These are phyloP conservation scores for Talaromyces islandicus DNA, from an alignment of 2,329 filamentous ascomycete species.

Conservation along the genomic window DNA sequence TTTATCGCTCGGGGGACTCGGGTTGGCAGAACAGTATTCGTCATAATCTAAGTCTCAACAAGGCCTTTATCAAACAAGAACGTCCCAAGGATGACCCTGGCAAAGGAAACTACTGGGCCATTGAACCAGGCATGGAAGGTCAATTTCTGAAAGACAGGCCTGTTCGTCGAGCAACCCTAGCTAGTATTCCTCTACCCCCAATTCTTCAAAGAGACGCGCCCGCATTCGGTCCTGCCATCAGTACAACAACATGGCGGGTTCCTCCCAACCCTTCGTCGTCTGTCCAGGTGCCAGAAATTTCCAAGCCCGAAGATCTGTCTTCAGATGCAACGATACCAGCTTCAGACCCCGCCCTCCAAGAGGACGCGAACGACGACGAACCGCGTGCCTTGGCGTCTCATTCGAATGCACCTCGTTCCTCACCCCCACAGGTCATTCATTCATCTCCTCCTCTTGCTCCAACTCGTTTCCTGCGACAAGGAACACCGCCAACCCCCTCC, in stretches of 20 bases:
- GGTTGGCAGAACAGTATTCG: conserved; percentile 99
- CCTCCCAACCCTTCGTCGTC: conserved; percentile 20
- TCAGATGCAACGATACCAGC: conserved; percentile 73
- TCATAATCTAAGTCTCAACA: conserved; percentile 94
- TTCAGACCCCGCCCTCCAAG: conserved; percentile 57
- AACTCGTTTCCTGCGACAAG: conserved; percentile 53
- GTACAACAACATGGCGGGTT: conserved; percentile 29
- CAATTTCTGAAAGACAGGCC: conserved; percentile 87
- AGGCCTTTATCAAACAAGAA: conserved; percentile 92
- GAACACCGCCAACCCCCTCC: conserved; percentile 67
- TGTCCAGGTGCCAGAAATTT: conserved; percentile 12
- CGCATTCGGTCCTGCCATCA: conserved; percentile 24
- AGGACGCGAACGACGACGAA: conserved; percentile 47
- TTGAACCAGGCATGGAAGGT: conserved; percentile 81
- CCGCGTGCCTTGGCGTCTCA: conserved; percentile 19
- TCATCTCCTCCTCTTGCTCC: conserved; percentile 81
- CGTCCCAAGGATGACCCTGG: conserved; percentile 94
- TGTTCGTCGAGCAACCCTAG: conserved; percentile 39
- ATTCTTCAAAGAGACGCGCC: conserved; percentile 23
- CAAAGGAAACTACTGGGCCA: conserved; percentile 96
- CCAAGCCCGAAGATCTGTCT: conserved; percentile 51
- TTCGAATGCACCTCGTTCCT: conserved; percentile 34
- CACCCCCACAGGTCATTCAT: conserved; percentile 57
- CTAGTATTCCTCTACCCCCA: conserved; percentile 35
- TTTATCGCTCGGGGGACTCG: conserved; percentile 76